Conservation (phyloP, 2,329 filamentous ascomycete species). For the Conoideocrella luteorostrata region DNA sequence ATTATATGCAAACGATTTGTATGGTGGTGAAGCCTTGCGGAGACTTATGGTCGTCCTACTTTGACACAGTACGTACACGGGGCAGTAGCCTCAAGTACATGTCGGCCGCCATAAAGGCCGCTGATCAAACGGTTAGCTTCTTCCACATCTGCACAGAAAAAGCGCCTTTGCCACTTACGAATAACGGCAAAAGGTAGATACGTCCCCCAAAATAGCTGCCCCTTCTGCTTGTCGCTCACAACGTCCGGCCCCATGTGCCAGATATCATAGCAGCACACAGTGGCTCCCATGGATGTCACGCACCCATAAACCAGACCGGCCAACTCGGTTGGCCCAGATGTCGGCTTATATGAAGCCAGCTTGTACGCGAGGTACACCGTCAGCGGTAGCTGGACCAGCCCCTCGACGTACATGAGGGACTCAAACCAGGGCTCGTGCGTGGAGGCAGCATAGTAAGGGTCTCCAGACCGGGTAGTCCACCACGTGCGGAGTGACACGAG, state of each 20-base stretch:
- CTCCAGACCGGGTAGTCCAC: constrained; percentile 43
- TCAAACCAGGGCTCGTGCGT: constrained; percentile 42
- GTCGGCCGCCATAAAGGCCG: constrained; percentile 43
- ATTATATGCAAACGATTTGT: not conserved
- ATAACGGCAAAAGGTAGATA: constrained; percentile 47
- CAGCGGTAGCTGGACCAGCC: constrained; percentile 43
- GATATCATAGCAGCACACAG: constrained; percentile 45
- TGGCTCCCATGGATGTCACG: constrained; percentile 44
- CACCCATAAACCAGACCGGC: constrained; percentile 45
- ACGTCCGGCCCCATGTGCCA: constrained; percentile 40
- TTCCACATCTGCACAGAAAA: not conserved
- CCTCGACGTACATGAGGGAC: constrained; percentile 44
- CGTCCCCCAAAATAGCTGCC: constrained; percentile 38
- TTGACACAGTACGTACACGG: constrained; percentile 25
- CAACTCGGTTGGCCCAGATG: constrained; percentile 38
- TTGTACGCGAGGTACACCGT: constrained; percentile 39
- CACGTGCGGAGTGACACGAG: constrained; percentile 37
- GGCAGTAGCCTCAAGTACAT: constrained; percentile 47
- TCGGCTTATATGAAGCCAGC: constrained; percentile 28
- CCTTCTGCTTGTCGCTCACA: constrained; percentile 38
- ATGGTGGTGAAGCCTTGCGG: not conserved
- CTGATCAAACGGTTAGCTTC: constrained; percentile 22
- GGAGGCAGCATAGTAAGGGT: constrained; percentile 42
- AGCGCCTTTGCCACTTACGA: constrained; percentile 37
- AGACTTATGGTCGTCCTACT: not conserved